Conservation (phyloP, 805 yeast species). For the Ogataea pini region DNA sequence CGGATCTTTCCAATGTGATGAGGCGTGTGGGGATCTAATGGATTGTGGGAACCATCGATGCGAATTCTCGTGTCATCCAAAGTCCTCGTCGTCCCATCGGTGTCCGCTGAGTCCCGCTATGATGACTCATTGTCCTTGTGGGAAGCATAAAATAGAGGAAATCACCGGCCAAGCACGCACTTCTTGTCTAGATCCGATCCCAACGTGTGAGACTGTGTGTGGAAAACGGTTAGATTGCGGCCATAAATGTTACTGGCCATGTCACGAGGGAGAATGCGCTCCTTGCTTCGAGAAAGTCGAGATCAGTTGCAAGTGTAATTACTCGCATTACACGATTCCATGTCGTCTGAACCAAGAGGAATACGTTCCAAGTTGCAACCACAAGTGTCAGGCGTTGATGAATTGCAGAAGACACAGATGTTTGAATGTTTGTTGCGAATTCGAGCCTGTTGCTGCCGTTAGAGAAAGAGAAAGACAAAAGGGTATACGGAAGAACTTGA, state of each 20-base stretch:
- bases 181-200: conserved; percentile 75
- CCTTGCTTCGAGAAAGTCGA: conserved; percentile 59
- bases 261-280: conserved; percentile 77
- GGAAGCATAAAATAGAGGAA: conserved; percentile 52
- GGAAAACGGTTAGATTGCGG: conserved; percentile 71
- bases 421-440: conserved; percentile 64
- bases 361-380: conserved; percentile 58
- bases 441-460: conserved; percentile 58
- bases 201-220: conserved; percentile 70
- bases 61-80: conserved; percentile 52
- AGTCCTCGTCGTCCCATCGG: conserved; percentile 30
- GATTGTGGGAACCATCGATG: conserved; percentile 69
- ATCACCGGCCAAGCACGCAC: conserved; percentile 43
- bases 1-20: conserved; percentile 53
- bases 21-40: conserved; percentile 45
- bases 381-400: conserved; percentile 71
- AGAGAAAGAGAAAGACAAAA: conserved; percentile 55
- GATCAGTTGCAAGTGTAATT: conserved; percentile 63
- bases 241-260: conserved; percentile 61
- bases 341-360: conserved; percentile 59
- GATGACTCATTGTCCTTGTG: conserved; percentile 77
- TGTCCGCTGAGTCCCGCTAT: conserved; percentile 68
- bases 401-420: conserved; percentile 85
- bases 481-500: conserved; percentile 45
- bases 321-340: conserved; percentile 57